Percentiles rank a stretch among this genome's conserved stretches.
Evolutionary conservation across 2,329 filamentous ascomycete species (phyloP).

Genomic region (Colletotrichum sansevieriae): DNA sequence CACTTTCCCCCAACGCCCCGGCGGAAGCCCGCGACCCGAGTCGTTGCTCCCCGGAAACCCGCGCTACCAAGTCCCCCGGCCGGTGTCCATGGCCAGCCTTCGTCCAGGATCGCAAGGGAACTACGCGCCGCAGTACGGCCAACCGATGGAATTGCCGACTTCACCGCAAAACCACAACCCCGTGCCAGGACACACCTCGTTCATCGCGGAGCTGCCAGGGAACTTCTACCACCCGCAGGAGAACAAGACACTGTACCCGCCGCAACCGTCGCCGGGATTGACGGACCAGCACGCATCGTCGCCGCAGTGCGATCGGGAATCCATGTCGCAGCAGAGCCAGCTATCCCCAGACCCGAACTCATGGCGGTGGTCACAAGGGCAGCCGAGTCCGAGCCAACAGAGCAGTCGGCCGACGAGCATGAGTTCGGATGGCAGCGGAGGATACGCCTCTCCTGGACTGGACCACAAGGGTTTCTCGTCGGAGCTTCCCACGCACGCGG

Average conservation of each 20-base stretch:
- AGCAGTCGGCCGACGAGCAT: slow-evolving; percentile 53
- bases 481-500: slow-evolving; percentile 61
- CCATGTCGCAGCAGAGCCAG: slow-evolving; percentile 41
- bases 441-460: slow-evolving; percentile 54
- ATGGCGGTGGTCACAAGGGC: slow-evolving; percentile 59
- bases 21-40: slow-evolving; percentile 44
- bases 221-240: slow-evolving; percentile 60
- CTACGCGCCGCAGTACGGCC: slow-evolving; percentile 39
- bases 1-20: slow-evolving; percentile 23
- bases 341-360: slow-evolving; percentile 48
- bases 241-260: slow-evolving; percentile 48
- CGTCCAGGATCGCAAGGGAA: slow-evolving; percentile 44
- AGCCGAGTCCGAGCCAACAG: slow-evolving; percentile 47
- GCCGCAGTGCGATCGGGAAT: slow-evolving; percentile 44
- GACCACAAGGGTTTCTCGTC: slow-evolving; percentile 57
- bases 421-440: slow-evolving; percentile 48
- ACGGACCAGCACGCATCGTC: slow-evolving; percentile 14
- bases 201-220: slow-evolving; percentile 60
- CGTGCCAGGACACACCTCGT: slow-evolving; percentile 42
- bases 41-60: slow-evolving; percentile 49
- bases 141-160: slow-evolving; percentile 37
- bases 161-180: slow-evolving; percentile 43
- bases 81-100: slow-evolving; percentile 47
- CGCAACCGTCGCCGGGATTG: slow-evolving; percentile 43
- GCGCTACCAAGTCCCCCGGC: slow-evolving; percentile 57